These are phyloP conservation scores for Begonia masoniana DNA, from an alignment of 306 rosid genomes.

Conservation along the genomic window DNA sequence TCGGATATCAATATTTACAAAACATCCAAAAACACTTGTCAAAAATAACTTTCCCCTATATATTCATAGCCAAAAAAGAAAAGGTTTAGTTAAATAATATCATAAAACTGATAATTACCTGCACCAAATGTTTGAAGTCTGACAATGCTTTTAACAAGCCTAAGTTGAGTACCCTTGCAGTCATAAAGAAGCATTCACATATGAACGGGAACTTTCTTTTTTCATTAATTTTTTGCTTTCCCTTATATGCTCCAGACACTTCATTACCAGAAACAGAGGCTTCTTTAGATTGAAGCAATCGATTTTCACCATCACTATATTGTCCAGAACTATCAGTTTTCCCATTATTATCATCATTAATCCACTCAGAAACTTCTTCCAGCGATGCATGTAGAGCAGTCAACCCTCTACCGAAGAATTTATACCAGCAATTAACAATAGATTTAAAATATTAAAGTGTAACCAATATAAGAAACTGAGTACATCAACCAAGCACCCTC, in stretches of 20 bases:
- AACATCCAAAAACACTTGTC: too few species aligned
- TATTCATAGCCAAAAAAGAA: background rate
- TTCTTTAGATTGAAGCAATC: constrained; percentile 74
- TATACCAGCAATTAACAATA: constrained; percentile 24
- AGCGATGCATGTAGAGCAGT: constrained; percentile 96
- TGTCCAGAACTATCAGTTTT: constrained; percentile 24
- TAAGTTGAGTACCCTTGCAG: constrained; percentile 88
- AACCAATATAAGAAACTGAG: constrained; percentile 9
- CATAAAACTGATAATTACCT: constrained; percentile 35
- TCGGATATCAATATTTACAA: constrained; percentile 4
- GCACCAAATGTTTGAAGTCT: constrained; percentile 91
- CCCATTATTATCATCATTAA: constrained; percentile 30
- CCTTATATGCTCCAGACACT: constrained; percentile 26
- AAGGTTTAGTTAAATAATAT: background rate
- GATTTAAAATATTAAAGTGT: constrained; percentile 5
- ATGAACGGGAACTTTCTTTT: constrained; percentile 68
- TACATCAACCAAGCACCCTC: constrained; percentile 16
- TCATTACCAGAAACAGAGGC: constrained; percentile 71
- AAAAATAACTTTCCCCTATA: too few species aligned
- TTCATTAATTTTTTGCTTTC: constrained; percentile 31
- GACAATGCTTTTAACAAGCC: constrained; percentile 93
- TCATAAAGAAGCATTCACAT: constrained; percentile 99
- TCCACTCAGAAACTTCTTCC: constrained; percentile 88
- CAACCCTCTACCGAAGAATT: constrained; percentile 51
- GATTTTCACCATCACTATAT: constrained; percentile 44